Evolutionary conservation across 192 early-diverging fungal species (phyloP).

Genomic region (Chytriomyces sp.): DNA sequence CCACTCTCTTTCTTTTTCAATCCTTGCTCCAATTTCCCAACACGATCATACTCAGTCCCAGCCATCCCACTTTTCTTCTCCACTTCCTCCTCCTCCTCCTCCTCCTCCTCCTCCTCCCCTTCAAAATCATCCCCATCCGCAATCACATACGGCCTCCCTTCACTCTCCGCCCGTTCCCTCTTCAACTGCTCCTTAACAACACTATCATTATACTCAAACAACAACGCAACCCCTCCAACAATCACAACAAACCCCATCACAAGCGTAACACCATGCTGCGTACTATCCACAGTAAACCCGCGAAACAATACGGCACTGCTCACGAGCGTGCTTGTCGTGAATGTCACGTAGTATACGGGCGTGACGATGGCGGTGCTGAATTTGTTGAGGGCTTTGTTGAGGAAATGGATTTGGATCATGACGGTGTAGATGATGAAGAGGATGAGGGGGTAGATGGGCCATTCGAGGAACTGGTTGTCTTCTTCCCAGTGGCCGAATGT

Average conservation of each 20-base stretch:
- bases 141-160: neutral
- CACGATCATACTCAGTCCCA: too few relatives aligned
- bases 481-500: conserved; percentile 48
- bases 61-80: too few relatives aligned
- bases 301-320: conserved; percentile 71
- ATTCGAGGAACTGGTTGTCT: conserved; percentile 66
- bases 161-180: neutral
- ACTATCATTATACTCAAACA: conserved; percentile 49
- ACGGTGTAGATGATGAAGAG: conserved; percentile 56
- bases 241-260: conserved; percentile 49
- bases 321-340: conserved; percentile 65
- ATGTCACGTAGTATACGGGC: conserved; percentile 72
- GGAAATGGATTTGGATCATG: conserved; percentile 63
- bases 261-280: conserved; percentile 17
- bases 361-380: conserved; percentile 76
- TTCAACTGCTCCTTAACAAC: neutral
- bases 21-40: too few relatives aligned
- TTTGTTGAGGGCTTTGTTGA: conserved; percentile 66
- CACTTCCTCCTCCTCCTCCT: too few relatives aligned
- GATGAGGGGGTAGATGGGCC: conserved; percentile 65
- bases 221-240: conserved; percentile 43
- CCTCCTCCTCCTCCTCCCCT: too few relatives aligned
- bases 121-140: neutral
- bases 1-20: too few relatives aligned
- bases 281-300: conserved; percentile 52